Percentiles rank a stretch among this genome's conserved stretches.
Conservation (phyloP, 2,329 filamentous ascomycete genomes). For the Ophiosphaerella narmari region DNA sequence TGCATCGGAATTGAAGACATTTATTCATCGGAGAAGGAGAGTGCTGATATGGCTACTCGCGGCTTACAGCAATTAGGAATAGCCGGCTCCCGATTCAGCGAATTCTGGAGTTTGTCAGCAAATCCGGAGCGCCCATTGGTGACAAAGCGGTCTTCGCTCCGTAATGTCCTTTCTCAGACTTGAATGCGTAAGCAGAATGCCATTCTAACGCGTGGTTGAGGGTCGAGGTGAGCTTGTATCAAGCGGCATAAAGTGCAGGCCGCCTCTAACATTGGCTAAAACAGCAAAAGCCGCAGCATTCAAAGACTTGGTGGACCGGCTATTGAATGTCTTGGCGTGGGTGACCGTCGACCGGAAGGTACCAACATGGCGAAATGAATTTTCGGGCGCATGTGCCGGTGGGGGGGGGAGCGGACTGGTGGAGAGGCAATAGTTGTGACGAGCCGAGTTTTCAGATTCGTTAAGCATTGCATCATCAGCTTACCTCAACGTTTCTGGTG, state of each 20-base stretch:
- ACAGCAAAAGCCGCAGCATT: conserved; percentile 13
- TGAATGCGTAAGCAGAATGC: too few relatives aligned
- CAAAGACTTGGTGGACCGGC: conserved; percentile 5
- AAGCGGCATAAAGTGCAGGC: conserved; percentile 1
- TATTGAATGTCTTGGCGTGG: conserved; percentile 22
- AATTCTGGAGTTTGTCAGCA: not conserved
- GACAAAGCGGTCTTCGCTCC: too few relatives aligned
- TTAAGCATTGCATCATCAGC: conserved; percentile 22
- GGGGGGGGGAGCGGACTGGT: conserved; percentile 6
- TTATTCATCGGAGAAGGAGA: not conserved
- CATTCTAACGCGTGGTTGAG: too few relatives aligned
- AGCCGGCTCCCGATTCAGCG: not conserved
- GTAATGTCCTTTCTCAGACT: too few relatives aligned
- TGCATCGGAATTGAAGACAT: too few relatives aligned
- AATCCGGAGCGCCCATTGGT: too few relatives aligned
- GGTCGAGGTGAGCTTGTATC: not conserved
- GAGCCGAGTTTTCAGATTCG: conserved; percentile 12
- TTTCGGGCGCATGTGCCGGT: conserved; percentile 17
- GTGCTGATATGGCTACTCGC: too few relatives aligned
- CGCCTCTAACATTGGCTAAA: not conserved
- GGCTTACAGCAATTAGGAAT: too few relatives aligned
- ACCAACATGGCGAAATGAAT: conserved; percentile 4
- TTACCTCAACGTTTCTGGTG: conserved; percentile 21
- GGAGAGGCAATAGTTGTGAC: conserved; percentile 4
- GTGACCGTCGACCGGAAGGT: conserved; percentile 22